These are phyloP conservation scores for Exophiala aquamarina DNA, from an alignment of 2,329 filamentous ascomycete species.

Conservation along the genomic window DNA sequence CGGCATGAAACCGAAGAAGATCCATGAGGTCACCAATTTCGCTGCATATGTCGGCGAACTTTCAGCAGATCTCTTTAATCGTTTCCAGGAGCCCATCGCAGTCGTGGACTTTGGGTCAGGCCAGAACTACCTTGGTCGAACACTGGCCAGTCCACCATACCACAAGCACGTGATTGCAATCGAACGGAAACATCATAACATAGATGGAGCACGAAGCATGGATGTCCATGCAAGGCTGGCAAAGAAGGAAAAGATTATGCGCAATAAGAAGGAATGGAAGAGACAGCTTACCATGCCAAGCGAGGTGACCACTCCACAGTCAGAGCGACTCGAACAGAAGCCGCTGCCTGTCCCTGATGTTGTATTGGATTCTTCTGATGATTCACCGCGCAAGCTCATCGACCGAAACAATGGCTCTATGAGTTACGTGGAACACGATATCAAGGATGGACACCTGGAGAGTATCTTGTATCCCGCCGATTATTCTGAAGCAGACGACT, in stretches of 20 bases:
- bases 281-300: conserved; percentile 20
- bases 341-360: background rate
- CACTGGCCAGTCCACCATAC: conserved; percentile 81
- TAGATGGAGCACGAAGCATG: conserved; percentile 77
- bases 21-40: conserved; percentile 90
- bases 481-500: conserved; percentile 28
- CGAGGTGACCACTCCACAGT: conserved; percentile 8
- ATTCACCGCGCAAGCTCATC: background rate
- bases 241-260: conserved; percentile 69
- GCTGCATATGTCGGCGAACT: conserved; percentile 79
- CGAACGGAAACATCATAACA: conserved; percentile 83
- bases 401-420: conserved; percentile 32
- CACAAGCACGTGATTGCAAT: conserved; percentile 86
- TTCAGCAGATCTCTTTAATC: conserved; percentile 52
- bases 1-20: conserved; percentile 95
- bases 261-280: conserved; percentile 70
- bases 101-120: conserved; percentile 95
- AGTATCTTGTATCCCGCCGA: conserved; percentile 34
- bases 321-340: conserved; percentile 1
- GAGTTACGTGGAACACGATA: conserved; percentile 46
- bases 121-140: conserved; percentile 91
- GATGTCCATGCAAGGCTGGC: conserved; percentile 80
- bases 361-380: conserved; percentile 3
- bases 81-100: conserved; percentile 56
- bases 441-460: conserved; percentile 44